Conservation (phyloP, 306 rosid genomes). For the Acacia crassicarpa region DNA sequence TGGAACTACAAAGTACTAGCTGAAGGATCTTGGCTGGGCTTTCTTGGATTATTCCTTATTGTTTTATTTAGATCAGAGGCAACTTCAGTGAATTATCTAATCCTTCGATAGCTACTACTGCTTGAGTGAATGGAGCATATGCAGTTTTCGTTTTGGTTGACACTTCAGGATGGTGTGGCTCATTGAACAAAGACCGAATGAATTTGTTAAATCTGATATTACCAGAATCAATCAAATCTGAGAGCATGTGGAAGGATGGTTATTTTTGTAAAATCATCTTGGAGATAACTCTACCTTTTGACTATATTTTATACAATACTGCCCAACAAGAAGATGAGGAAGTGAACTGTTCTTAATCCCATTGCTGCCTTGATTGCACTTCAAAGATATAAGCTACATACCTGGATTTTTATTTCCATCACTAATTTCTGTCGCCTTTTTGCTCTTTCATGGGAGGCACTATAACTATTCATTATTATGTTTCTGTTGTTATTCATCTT, state of each 20-base stretch:
- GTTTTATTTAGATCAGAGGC: constrained; percentile 34
- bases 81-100: constrained; percentile 39
- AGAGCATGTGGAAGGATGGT: constrained; percentile 39
- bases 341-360: constrained; percentile 50
- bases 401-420: constrained; percentile 53
- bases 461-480: constrained; percentile 67
- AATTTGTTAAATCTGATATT: constrained; percentile 39
- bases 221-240: constrained; percentile 47
- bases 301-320: constrained; percentile 44
- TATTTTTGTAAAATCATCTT: constrained; percentile 41
- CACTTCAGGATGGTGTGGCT: constrained; percentile 51
- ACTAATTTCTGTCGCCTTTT: constrained; percentile 53
- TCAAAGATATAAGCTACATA: constrained; percentile 56
- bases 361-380: constrained; percentile 49
- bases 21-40: constrained; percentile 45
- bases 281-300: constrained; percentile 52
- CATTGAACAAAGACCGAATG: constrained; percentile 36
- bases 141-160: constrained; percentile 38
- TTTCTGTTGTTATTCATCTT: constrained; percentile 68
- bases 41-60: constrained; percentile 44
- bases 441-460: constrained; percentile 71
- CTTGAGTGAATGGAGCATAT: constrained; percentile 41
- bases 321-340: constrained; percentile 54
- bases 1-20: constrained; percentile 37
- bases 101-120: constrained; percentile 34